Conservation (phyloP, 768 basidiomycete genomes). For the Solioccasus polychromus region DNA sequence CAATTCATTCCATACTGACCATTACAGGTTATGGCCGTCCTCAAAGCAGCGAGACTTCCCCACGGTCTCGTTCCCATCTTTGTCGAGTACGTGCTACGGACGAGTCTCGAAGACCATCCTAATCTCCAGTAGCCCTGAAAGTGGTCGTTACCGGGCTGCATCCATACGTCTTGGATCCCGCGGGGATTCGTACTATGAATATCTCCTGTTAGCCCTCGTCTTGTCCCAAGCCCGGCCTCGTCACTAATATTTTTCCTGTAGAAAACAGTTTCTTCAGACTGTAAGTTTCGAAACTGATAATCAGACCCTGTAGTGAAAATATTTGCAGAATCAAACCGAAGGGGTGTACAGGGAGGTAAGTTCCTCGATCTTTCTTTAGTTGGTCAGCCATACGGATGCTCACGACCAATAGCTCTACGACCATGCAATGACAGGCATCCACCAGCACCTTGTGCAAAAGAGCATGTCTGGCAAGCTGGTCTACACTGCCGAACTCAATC, state of each 20-base stretch:
- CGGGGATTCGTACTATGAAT: slow-evolving; percentile 94
- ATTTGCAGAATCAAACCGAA: slow-evolving; percentile 65
- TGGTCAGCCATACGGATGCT: not conserved
- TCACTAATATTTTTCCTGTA: slow-evolving; percentile 8
- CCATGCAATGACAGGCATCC: slow-evolving; percentile 79
- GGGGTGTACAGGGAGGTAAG: slow-evolving; percentile 70
- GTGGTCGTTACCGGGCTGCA: slow-evolving; percentile 56
- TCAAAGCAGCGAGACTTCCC: slow-evolving; percentile 58
- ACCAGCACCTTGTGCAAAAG: slow-evolving; percentile 66
- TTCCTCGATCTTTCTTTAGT: not conserved
- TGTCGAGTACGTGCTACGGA: slow-evolving; percentile 55
- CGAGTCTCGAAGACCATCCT: slow-evolving; percentile 2
- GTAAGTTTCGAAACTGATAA: slow-evolving; percentile 16
- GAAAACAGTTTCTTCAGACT: slow-evolving; percentile 34
- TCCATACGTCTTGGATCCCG: slow-evolving; percentile 88
- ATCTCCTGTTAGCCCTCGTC: slow-evolving; percentile 66
- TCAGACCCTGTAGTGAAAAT: slow-evolving; percentile 2
- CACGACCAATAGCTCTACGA: slow-evolving; percentile 74
- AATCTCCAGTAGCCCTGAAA: slow-evolving; percentile 39
- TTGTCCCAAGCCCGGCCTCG: not conserved
- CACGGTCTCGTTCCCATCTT: slow-evolving; percentile 84
- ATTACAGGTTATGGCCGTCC: slow-evolving; percentile 61
- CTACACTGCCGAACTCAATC: slow-evolving; percentile 82
- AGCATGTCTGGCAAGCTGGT: slow-evolving; percentile 57
- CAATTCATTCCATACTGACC: not conserved